Conservation (phyloP, 169 alveolate species). For the Plasmodium relictum region DNA sequence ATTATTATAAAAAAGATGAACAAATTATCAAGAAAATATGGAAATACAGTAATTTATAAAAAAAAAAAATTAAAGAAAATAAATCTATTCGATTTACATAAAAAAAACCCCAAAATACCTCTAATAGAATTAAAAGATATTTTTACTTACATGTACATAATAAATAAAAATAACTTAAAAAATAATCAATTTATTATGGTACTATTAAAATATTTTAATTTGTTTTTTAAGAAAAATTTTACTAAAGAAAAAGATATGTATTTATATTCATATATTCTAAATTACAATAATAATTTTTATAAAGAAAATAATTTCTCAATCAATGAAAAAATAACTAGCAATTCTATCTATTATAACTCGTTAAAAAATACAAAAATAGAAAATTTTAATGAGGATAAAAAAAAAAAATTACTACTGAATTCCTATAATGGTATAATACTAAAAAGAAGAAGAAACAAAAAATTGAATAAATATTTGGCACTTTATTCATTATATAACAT, state of each 20-base stretch:
- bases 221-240: constrained; percentile 3
- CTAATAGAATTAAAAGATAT: constrained; percentile 52
- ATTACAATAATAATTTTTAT: background rate
- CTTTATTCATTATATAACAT: constrained; percentile 4
- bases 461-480: constrained; percentile 25
- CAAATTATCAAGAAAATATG: constrained; percentile 15
- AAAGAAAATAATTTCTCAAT: background rate
- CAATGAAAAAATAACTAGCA: no score
- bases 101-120: constrained; percentile 4
- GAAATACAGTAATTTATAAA: constrained; percentile 8
- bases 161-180: constrained; percentile 47
- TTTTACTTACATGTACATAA: constrained; percentile 30
- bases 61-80: constrained; percentile 55
- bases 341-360: background rate
- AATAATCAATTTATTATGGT: constrained; percentile 22
- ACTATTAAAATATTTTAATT: constrained; percentile 15
- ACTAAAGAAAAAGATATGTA: background rate
- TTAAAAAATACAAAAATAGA: background rate
- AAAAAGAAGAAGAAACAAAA: constrained; percentile 10
- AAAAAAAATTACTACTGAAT: background rate
- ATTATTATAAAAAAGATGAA: constrained; percentile 23
- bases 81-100: constrained; percentile 41
- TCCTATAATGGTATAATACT: background rate
- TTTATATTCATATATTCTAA: constrained; percentile 10
- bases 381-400: background rate